Base-by-base conservation (phyloP, 2,329 filamentous ascomycete genomes). In the Fusarium dimerum region DNA sequence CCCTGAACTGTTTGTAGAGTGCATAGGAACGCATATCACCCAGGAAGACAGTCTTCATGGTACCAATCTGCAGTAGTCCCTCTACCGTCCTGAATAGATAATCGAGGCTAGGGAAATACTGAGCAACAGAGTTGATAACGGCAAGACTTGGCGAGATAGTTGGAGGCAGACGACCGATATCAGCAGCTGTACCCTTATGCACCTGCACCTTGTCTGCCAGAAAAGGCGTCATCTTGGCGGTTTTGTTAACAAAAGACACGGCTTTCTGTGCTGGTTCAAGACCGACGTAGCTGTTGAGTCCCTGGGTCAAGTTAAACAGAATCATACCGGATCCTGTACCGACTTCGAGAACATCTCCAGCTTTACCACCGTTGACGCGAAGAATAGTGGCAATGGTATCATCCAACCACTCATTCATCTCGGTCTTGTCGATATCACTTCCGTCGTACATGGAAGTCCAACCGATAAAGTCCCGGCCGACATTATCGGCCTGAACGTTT, bases 401-500 rank as follows among this genome's bases (percentile, higher is more conserved):
- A 36, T 64, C 61, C 0, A 66, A 47, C 64, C 63, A 67, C 40
- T 65, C 60, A 5, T 62, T 46, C 63, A 67, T 66, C 36, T 66
- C 62, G 2, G 17, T 26, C 45, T 39, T 15, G 30, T 48, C 20
- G 15, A 54, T 54, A 20, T 30, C n/a, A 2, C 18, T 47, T 8
- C 62, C 61, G 40, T 66, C 58, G 26, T 65, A 66, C 58, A 63
- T 63, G 1, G 64, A 66, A 8, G 49, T 63, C 65, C 64, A 66
- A 0, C 62, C 62, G 2, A 55, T 47, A 26, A 66, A 67, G 26
- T 66, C 65, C 1, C 47, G 45, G 2, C 65, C 65, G 10, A 64
- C 50, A 6, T 38, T 48, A 3, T 44, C 29, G 1, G 29, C 13
- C 15, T 56, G 20, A 5, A 61, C 39, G 6, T 45, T 38, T 3